Evolutionary conservation across 2,329 filamentous ascomycete species (phyloP), one percentile per base, ranked within the genome.

Genomic region (Neonectria punicea): DNA sequence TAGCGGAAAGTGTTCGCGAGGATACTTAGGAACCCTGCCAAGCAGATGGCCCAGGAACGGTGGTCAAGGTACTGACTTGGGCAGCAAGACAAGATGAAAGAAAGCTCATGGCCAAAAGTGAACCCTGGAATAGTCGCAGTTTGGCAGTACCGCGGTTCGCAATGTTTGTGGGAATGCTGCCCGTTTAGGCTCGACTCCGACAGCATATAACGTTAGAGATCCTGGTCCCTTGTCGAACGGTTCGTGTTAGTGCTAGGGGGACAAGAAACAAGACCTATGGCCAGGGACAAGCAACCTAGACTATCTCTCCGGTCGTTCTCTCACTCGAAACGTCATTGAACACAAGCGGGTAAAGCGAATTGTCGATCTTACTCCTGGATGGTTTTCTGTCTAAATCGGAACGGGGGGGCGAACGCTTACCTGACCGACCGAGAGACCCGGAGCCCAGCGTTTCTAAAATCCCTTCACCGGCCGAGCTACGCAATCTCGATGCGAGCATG

Each of bases 401-500:
- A 49, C 10, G 25, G 25, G 32, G 30, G 8, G 32, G 10, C 32
- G 36, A 22, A 49, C 14, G 50, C 50, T 36, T 54, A 28, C 32
- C 13, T 30, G 58, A 43, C 49, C 36, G 49, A 59, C 25, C 25
- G 25, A 25, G 25, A 43, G 47, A 44, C 30, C 47, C 57, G 14
- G 36, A n/a, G 36, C 36, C 2, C 32, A 10, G 32, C 25, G 16
- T n/a, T 49, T 61, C 32, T 44, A 16, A 54, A 61, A 54, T 54
- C 41, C 32, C 32, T 47, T 54, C 58, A 49, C 58, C 41, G 43
- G 50, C 50, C 50, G 58, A 54, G 50, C 50, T 50, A 61, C 18
- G 70, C 66, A 56, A 54, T 66, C 41, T 60, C 39, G 54, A 60
- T 64, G 44, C 14, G 25, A 56, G 18, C 32, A 18, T 39, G 46